Evolutionary conservation across 371 early-diverging fungal genomes (phyloP).

Genomic region (Mucor lusitanicus): DNA sequence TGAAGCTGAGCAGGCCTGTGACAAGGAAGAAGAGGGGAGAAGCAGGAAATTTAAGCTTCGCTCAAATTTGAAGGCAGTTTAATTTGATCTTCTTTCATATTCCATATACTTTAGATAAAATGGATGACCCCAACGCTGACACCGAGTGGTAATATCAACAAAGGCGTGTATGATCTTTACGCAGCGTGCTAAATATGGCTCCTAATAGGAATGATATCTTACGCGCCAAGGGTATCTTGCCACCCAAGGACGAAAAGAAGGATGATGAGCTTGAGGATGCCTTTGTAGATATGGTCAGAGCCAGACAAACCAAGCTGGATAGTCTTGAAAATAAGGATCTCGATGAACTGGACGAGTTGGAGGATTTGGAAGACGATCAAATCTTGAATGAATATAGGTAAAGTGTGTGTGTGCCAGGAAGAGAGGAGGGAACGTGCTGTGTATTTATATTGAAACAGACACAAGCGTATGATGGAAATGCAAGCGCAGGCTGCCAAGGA

Average conservation of each 20-base stretch:
- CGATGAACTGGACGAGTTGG: constrained; percentile 91
- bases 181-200: neutral
- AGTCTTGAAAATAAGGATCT: constrained; percentile 68
- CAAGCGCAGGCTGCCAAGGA: constrained; percentile 59
- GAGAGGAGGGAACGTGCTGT: neutral
- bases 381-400: constrained; percentile 77
- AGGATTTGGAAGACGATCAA: constrained; percentile 85
- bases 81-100: neutral
- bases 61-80: neutral
- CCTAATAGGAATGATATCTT: constrained; percentile 82
- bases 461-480: constrained; percentile 81
- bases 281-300: constrained; percentile 73
- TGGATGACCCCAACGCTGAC: constrained; percentile 73
- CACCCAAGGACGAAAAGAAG: constrained; percentile 70
- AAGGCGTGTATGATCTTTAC: neutral
- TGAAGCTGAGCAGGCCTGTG: too few relatives aligned
- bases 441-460: constrained; percentile 29
- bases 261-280: constrained; percentile 80
- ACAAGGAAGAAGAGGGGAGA: too few relatives aligned
- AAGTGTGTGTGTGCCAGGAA: too few relatives aligned
- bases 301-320: constrained; percentile 62
- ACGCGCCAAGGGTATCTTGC: constrained; percentile 88
- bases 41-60: neutral
- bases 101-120: neutral
- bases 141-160: constrained; percentile 63